These are phyloP conservation scores for Austropuccinia psidii DNA, from an alignment of 1,284 basidiomycete species.

Conservation along the genomic window DNA sequence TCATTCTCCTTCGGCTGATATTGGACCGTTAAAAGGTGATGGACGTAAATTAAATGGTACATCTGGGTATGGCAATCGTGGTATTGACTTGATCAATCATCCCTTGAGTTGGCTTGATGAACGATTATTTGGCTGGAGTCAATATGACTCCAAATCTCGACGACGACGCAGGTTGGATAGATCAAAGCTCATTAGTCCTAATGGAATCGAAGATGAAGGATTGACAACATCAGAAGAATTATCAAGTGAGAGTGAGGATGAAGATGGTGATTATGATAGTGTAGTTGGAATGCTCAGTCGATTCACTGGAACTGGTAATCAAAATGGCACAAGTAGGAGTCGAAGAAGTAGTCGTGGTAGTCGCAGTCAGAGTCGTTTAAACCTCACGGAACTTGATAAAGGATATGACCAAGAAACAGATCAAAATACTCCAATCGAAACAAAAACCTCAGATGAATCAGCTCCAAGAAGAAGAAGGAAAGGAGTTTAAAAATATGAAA, in stretches of 20 bases:
- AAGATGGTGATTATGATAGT: constrained; percentile 32
- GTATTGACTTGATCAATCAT: constrained; percentile 39
- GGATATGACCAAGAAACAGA: not conserved
- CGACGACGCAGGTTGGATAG: not conserved
- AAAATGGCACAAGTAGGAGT: not conserved
- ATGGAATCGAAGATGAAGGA: not conserved
- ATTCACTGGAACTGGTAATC: constrained; percentile 18
- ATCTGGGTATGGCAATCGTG: not conserved
- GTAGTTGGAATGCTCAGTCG: constrained; percentile 34
- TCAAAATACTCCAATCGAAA: too few relatives aligned
- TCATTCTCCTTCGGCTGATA: constrained; percentile 21
- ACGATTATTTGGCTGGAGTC: constrained; percentile 83
- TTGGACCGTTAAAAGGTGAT: constrained; percentile 4
- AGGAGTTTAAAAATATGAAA: too few relatives aligned
- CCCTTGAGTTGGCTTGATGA: constrained; percentile 70
- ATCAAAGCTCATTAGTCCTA: too few relatives aligned
- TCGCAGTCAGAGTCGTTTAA: constrained; percentile 12
- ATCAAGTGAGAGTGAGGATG: constrained; percentile 14
- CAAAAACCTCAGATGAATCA: too few relatives aligned
- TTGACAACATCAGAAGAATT: not conserved
- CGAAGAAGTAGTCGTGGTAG: constrained; percentile 18
- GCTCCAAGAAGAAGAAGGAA: too few relatives aligned
- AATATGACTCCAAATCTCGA: constrained; percentile 36
- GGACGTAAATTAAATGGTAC: not conserved
- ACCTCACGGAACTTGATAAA: constrained; percentile 13